Conservation (phyloP, 2,329 filamentous ascomycete species). For the Penicillium sp. region DNA sequence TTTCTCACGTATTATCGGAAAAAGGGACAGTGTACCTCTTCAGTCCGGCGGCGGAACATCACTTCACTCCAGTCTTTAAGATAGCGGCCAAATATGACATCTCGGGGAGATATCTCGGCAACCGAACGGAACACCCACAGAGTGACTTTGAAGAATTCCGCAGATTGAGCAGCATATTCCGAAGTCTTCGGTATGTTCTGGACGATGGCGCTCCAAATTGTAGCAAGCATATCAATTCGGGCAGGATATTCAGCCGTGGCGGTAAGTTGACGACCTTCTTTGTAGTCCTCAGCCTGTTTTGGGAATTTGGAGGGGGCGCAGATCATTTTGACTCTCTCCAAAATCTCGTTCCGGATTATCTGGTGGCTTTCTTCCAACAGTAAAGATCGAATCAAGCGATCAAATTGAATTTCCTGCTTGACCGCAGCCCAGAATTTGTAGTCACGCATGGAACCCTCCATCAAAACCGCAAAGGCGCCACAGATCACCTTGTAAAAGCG, state of each 20-base stretch:
- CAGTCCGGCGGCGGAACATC: conserved; percentile 43
- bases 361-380: conserved; percentile 46
- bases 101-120: conserved; percentile 37
- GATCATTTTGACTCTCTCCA: conserved; percentile 40
- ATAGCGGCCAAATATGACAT: conserved; percentile 41
- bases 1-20: neutral
- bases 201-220: conserved; percentile 47
- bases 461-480: conserved; percentile 47
- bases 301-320: conserved; percentile 33
- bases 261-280: conserved; percentile 16
- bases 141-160: conserved; percentile 49
- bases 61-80: conserved; percentile 44
- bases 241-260: conserved; percentile 26
- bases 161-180: conserved; percentile 37
- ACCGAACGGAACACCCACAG: conserved; percentile 44
- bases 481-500: conserved; percentile 40
- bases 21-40: conserved; percentile 38
- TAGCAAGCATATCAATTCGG: conserved; percentile 42
- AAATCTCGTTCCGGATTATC: conserved; percentile 38
- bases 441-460: conserved; percentile 51
- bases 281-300: conserved; percentile 27
- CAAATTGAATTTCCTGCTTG: conserved; percentile 38
- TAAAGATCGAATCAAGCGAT: conserved; percentile 41
- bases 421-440: conserved; percentile 47
- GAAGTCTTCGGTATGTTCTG: conserved; percentile 41